Conservation (phyloP, 129 eudicot genomes). For the Chrysanthemum makinoi region DNA sequence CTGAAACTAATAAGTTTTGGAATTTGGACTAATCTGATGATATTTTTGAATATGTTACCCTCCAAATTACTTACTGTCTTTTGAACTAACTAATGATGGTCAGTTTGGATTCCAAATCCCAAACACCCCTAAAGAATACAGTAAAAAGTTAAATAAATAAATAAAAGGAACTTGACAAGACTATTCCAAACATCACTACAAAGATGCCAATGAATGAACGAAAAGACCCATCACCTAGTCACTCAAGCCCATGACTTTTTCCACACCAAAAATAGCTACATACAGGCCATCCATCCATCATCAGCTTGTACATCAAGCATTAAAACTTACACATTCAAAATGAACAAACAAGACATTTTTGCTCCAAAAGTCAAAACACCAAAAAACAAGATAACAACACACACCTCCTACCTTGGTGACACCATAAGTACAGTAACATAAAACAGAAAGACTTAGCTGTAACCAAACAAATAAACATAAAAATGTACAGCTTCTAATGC, state of each 20-base stretch:
- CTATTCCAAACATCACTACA: conserved; percentile 31
- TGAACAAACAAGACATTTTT: not conserved
- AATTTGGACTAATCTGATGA: no score
- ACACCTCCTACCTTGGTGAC: conserved; percentile 13
- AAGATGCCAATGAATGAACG: conserved; percentile 35
- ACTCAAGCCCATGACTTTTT: conserved; percentile 7
- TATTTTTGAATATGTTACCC: no score
- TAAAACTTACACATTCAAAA: conserved; percentile 1
- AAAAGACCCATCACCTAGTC: conserved; percentile 32
- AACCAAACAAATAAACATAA: not conserved
- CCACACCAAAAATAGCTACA: conserved; percentile 22
- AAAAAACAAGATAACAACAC: not conserved
- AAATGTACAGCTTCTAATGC: conserved; percentile 17
- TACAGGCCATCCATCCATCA: not conserved
- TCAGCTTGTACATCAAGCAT: conserved; percentile 8
- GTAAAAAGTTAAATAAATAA: not conserved
- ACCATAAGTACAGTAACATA: conserved; percentile 11
- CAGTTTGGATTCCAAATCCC: not conserved
- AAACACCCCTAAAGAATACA: conserved; percentile 7
- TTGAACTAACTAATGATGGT: no score
- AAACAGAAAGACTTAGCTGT: not conserved
- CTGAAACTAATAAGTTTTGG: no score
- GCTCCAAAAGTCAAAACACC: conserved; percentile 5
- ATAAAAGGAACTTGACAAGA: conserved; percentile 25
- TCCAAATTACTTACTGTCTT: no score